A percentile compares a stretch with the other conserved stretches of the same genome.
phyloP scores from a whole-genome alignment of 2,329 filamentous ascomycete genomes.

The Helotiales sp. region DNA sequence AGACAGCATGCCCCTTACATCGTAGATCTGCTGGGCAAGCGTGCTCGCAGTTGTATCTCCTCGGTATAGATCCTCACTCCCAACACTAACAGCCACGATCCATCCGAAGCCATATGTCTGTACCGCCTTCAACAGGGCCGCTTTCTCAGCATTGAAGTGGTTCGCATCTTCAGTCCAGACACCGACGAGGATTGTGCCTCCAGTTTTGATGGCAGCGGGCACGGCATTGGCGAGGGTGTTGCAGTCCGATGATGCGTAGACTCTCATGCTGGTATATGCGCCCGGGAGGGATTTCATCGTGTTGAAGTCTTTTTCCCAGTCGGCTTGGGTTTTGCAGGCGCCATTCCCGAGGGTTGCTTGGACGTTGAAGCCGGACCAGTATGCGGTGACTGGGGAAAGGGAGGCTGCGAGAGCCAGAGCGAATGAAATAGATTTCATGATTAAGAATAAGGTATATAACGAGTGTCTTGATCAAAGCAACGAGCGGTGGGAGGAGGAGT shows the following conservation, averaged over 20 bases:
- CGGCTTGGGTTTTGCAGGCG: constrained; percentile 67
- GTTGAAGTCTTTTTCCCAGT: constrained; percentile 70
- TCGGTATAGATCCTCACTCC: constrained; percentile 71
- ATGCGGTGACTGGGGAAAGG: constrained; percentile 43
- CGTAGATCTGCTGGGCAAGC: constrained; percentile 53
- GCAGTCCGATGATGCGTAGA: constrained; percentile 64
- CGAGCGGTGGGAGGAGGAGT: neutral
- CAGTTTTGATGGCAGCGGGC: constrained; percentile 63
- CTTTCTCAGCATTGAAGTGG: constrained; percentile 64
- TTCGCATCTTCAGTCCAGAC: constrained; percentile 63
- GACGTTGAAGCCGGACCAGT: constrained; percentile 51
- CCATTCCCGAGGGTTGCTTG: constrained; percentile 52
- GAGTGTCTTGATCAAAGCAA: neutral
- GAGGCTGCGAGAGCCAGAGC: constrained; percentile 43
- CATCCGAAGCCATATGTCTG: constrained; percentile 60
- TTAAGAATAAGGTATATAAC: neutral
- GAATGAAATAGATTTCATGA: constrained; percentile 36
- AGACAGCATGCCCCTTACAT: constrained; percentile 57
- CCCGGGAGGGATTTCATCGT: constrained; percentile 54
- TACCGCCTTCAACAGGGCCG: constrained; percentile 62
- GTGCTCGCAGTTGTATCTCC: constrained; percentile 48
- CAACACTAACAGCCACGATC: constrained; percentile 68
- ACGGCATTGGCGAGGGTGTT: constrained; percentile 54
- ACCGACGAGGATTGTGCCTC: constrained; percentile 66
- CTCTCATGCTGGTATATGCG: constrained; percentile 62